Base-by-base conservation (phyloP, 306 rosid species). In the Hippophae tibetana region DNA sequence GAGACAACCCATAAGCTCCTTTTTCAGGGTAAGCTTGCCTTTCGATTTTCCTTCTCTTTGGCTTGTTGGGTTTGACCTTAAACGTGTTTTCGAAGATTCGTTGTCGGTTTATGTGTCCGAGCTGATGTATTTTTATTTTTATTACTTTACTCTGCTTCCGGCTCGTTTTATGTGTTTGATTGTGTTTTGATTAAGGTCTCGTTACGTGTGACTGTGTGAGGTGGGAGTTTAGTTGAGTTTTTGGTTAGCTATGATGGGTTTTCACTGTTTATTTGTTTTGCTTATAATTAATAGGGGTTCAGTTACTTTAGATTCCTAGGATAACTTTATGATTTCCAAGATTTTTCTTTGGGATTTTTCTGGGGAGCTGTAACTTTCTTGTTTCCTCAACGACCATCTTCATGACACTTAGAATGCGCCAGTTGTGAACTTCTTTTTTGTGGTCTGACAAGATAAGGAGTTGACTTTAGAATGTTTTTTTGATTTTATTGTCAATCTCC, bases 1-100 rank as follows among this genome's bases (percentile, higher is more conserved):
- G 99, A 92, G 74, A 88, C 99, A 42, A 9, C 83, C 43, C 95
- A 92, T 72, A 92, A 85, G 82, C 99, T 92, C 51, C 96, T 88
- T 50, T 65, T 66, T 69, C 96, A 85, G 90, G 99, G 99, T 92
- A 77, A 42, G 5, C 11, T 48, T 61, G 42, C 8, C 42, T 13
- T 12, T 43, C 13, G 42, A n/a, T 43, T 6, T 41, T 13, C 25
- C 31, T 8, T 2, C 42, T 27, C 4, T 31, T 40, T 7, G 38
- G 38, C 38, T 31, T 31, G 38, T 31, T 31, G 43, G 58, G 51
- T 44, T 73, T 59, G 69, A 18, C 52, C 38, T 71, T 72, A 63
- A 71, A 80, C 57, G 61, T 52, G 14, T 31, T 61, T 60, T 47
- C 59, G 5, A 11, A 66, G 67, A 63, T 65, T 62, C 60, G 7